Evolutionary conservation across 2,329 filamentous ascomycete genomes (phyloP), one percentile per base, ranked within the genome.

Genomic region (Trichophyton simii): DNA sequence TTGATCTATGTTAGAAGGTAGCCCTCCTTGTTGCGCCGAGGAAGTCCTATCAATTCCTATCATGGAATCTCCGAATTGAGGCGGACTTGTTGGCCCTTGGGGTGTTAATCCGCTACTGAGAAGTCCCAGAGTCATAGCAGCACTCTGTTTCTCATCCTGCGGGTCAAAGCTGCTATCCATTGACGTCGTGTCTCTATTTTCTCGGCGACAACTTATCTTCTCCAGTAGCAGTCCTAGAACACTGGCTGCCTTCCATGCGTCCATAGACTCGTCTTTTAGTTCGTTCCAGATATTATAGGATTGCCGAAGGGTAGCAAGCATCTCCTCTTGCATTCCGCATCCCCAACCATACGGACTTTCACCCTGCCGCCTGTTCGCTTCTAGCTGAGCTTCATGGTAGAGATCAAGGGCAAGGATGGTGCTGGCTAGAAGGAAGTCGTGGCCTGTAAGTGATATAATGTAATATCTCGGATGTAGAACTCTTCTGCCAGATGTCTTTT

Each of bases 381-480:
- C 70, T 15, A 73, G 62, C 62, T 76, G 73, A 42, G 71, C 64
- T 5, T 71, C 71, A 60, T 88, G 87, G 69, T 94, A 88, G 0
- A 96, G 80, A 68, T 96, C 91, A 31, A 95, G 80, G 60, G 86
- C 85, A 3, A 96, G 80, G 52, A 96, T 82, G 81, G 94, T 95
- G 3, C 88, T 89, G 1, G 89, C 89, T 11, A 96, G 80, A 5
- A 95, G 78, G 71, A 95, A 96, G 69, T 96, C 91, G 69, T 88
- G 87, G 8, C 87, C 89, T 1, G 87, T 89, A 22, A 91, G 83
- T 0, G 88, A 88, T 38, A 84, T 86, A 61, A 95, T 85, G 68
- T 88, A 89, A 83, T 87, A 92, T 67, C 86, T 85, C 69, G 91
- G 83, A 28, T 83, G 84, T 34, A 85, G 81, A 60, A 96, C 74